Conservation (phyloP, 2,329 filamentous ascomycete species). For the Aspergillus costaricaensis region DNA sequence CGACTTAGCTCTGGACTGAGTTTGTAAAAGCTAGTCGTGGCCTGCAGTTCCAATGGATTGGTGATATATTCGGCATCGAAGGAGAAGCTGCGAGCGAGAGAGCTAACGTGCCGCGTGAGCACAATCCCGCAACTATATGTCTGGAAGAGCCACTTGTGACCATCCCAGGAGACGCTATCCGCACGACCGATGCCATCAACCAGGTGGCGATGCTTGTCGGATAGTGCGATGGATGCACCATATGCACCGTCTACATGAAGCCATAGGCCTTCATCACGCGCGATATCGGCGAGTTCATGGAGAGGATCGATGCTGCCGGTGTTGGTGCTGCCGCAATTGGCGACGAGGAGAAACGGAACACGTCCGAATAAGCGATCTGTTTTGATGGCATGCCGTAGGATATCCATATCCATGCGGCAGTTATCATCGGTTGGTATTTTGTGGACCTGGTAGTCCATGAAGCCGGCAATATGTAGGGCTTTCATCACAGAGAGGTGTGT, state of each 20-base stretch:
- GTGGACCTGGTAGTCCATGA: conserved; percentile 18
- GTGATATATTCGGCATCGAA: conserved; percentile 11
- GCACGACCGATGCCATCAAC: conserved; percentile 16
- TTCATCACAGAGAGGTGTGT: conserved; percentile 22
- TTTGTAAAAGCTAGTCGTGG: conserved; percentile 22
- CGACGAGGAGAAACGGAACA: conserved; percentile 21
- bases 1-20: conserved; percentile 24
- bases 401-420: conserved; percentile 7
- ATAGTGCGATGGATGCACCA: conserved; percentile 23
- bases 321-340: conserved; percentile 22
- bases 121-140: conserved; percentile 29
- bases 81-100: conserved; percentile 19
- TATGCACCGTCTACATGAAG: conserved; percentile 29
- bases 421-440: conserved; percentile 12
- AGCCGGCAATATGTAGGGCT: conserved; percentile 17
- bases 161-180: conserved; percentile 30
- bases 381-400: conserved; percentile 1
- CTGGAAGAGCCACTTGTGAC: conserved; percentile 30
- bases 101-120: conserved; percentile 15
- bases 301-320: conserved; percentile 26
- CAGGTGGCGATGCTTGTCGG: conserved; percentile 9
- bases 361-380: conserved; percentile 10
- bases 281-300: conserved; percentile 12
- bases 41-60: conserved; percentile 7
- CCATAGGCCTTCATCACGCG: conserved; percentile 19